Percentiles rank a stretch among this genome's conserved stretches.
Conservation (phyloP, 768 basidiomycete species). For the Phylloporus rhodoxanthus region DNA sequence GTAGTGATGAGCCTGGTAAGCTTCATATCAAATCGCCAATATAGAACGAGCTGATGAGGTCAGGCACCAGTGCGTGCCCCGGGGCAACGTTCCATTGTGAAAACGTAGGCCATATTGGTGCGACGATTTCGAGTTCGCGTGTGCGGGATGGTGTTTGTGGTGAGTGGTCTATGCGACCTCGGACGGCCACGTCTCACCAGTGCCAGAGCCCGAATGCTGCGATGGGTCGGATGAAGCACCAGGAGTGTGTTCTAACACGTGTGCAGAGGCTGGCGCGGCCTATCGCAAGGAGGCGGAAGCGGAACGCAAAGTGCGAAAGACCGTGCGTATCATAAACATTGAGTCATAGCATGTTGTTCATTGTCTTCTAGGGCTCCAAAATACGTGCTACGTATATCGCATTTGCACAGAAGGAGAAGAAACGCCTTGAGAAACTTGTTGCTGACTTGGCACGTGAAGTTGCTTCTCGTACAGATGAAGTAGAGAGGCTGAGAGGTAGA, state of each 20-base stretch:
- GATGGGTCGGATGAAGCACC: conserved; percentile 90
- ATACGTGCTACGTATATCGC: conserved; percentile 84
- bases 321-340: conserved; percentile 42
- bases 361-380: conserved; percentile 67
- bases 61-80: conserved; percentile 83
- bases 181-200: conserved; percentile 10
- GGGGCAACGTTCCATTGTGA: conserved; percentile 74
- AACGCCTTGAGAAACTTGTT: conserved; percentile 64
- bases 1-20: conserved; percentile 91
- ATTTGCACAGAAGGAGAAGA: conserved; percentile 86
- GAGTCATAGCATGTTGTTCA: neutral
- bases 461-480: conserved; percentile 58
- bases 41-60: conserved; percentile 5
- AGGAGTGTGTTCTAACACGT: conserved; percentile 75
- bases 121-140: conserved; percentile 68
- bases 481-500: conserved; percentile 64
- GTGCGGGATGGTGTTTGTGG: conserved; percentile 94
- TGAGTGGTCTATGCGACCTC: conserved; percentile 33
- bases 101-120: conserved; percentile 85
- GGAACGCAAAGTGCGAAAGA: conserved; percentile 74
- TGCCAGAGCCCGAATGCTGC: conserved; percentile 82
- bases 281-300: conserved; percentile 64
- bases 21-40: conserved; percentile 3
- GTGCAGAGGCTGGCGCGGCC: conserved; percentile 66
- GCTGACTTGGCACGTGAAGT: conserved; percentile 54